A percentile compares a stretch with the other conserved stretches of the same genome.
These are phyloP conservation scores for Paecilomyces sp. DNA, from an alignment of 2,329 filamentous ascomycete species.

Conservation along the genomic window DNA sequence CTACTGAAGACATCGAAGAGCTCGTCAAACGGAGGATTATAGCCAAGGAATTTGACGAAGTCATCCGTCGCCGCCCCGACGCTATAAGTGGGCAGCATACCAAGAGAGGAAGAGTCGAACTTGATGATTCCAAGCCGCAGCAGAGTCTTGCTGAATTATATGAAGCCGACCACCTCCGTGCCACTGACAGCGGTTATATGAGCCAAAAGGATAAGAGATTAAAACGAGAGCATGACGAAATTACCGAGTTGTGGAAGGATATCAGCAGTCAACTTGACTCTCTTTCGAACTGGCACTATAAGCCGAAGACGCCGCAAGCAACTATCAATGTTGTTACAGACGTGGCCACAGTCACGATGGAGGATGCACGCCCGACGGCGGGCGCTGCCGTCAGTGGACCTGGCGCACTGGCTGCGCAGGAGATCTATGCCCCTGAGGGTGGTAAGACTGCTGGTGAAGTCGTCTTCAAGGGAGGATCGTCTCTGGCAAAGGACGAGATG, in stretches of 20 bases:
- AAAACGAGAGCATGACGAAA: constrained; percentile 73
- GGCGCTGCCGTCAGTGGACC: constrained; percentile 53
- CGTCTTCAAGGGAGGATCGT: constrained; percentile 67
- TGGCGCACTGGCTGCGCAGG: constrained; percentile 83
- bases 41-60: constrained; percentile 84
- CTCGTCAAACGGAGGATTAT: constrained; percentile 92
- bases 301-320: constrained; percentile 76
- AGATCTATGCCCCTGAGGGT: constrained; percentile 79
- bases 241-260: constrained; percentile 75
- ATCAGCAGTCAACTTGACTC: constrained; percentile 76
- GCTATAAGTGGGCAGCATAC: constrained; percentile 56
- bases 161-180: constrained; percentile 81
- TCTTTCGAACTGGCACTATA: constrained; percentile 91
- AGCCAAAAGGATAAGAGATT: constrained; percentile 77
- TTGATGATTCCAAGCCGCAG: constrained; percentile 81
- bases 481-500: constrained; percentile 79
- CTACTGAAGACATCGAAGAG: constrained; percentile 85
- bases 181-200: constrained; percentile 70
- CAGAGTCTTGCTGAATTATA: constrained; percentile 88
- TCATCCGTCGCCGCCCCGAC: constrained; percentile 73
- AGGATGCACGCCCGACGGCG: constrained; percentile 84
- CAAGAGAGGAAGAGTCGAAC: constrained; percentile 66
- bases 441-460: constrained; percentile 60
- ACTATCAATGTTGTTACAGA: constrained; percentile 81
- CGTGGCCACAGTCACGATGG: constrained; percentile 86